Evolutionary conservation across 768 basidiomycete species (phyloP), one percentile per base, ranked within the genome.

Genomic region (Asterophora lycoperdoides): DNA sequence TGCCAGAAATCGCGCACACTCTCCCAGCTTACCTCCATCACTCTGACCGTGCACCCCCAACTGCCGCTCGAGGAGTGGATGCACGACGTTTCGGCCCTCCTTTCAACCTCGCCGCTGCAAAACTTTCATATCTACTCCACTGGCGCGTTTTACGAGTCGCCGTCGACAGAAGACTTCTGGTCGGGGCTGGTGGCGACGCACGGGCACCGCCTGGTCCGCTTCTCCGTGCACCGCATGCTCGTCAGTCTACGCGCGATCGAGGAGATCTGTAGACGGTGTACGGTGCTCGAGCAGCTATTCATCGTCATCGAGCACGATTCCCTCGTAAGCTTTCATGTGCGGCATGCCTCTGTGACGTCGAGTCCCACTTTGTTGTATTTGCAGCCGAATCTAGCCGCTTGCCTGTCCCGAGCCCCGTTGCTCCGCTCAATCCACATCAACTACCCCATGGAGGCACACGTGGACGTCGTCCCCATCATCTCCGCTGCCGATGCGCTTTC

Each of bases 151-250:
- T 63, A 69, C 40, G 68, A 75, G 42, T 63, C 66, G 4, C 63
- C 61, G 0, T 65, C 74, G 14, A 67, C 70, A 6, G 72, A 78
- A 19, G 60, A 63, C 4, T 78, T 89, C 45, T 84, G 82, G 73
- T 54, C 54, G 8, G 58, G 64, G 3, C 62, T 91, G 3, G 69
- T 85, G 9, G 34, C 60, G 2, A 59, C 58, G 8, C 88, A 89
- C 46, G 75, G 77, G 0, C 55, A 59, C 13, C 72, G 74, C 13
- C 70, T 92, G 5, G 68, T 60, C 20, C 69, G 74, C 9, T 77
- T 90, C 53, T 83, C 82, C 10, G 73, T 88, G 2, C 79, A 88
- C 56, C 72, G 84, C 20, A 80, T 86, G 72, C 66, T 72, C 3
- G 73, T 89, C 47, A 68, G 70, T 54, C 60, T 80, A 17, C 63